These are phyloP conservation scores for Chytriomyces hyalinus DNA, from an alignment of 192 early-diverging fungal species.

Conservation along the genomic window DNA sequence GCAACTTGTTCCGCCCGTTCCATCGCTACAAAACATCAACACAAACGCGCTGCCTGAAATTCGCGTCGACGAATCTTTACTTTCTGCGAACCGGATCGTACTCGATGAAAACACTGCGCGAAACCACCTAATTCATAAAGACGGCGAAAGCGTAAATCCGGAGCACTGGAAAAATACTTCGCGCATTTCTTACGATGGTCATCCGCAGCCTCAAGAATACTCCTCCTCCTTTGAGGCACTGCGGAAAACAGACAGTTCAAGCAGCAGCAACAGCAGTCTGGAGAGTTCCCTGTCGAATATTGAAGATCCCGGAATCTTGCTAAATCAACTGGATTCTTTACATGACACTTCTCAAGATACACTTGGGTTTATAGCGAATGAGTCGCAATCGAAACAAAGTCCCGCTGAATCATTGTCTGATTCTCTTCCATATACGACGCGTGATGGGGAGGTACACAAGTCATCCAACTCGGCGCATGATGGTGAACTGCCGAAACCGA, in stretches of 20 bases:
- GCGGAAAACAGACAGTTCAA: background rate
- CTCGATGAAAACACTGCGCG: background rate
- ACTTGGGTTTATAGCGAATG: too few relatives aligned
- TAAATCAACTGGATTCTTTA: too few relatives aligned
- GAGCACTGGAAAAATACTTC: background rate
- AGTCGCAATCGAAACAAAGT: background rate
- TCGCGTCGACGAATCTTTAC: background rate
- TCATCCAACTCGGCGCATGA: background rate
- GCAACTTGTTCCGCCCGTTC: slow-evolving; percentile 3
- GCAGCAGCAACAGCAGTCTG: background rate
- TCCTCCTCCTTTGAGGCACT: background rate
- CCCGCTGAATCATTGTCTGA: background rate
- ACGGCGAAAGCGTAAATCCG: background rate
- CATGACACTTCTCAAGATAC: too few relatives aligned
- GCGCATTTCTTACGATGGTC: background rate
- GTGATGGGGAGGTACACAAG: background rate
- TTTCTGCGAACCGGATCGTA: slow-evolving; percentile 1
- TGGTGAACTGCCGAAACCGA: background rate
- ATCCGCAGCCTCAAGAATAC: background rate
- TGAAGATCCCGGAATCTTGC: too few relatives aligned
- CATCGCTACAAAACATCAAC: background rate
- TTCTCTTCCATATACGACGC: background rate
- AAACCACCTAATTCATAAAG: background rate
- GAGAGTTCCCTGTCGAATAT: background rate
- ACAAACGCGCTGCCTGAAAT: background rate